A percentile compares a stretch with the other conserved stretches of the same genome.
These are phyloP conservation scores for Rhinocladiella mackenziei DNA, from an alignment of 2,329 filamentous ascomycete species.

Conservation along the genomic window DNA sequence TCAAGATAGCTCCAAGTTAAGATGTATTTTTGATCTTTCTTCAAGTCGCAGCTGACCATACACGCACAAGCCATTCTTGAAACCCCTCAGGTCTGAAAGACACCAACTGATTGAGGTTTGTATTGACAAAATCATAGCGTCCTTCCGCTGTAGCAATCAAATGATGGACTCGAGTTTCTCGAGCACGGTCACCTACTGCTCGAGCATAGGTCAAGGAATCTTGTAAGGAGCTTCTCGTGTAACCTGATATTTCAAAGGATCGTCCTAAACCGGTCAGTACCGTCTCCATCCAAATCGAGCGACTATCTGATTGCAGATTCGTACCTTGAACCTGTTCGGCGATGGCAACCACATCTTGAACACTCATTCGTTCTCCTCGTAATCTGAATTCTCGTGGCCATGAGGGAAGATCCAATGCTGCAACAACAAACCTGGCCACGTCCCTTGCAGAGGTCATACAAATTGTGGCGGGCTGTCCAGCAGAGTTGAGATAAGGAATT, in stretches of 20 bases:
- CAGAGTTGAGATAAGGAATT: constrained; percentile 54
- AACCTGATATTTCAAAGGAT: constrained; percentile 30
- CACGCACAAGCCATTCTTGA: constrained; percentile 51
- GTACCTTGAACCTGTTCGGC: constrained; percentile 48
- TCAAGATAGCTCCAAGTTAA: too few species aligned
- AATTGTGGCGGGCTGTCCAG: constrained; percentile 52
- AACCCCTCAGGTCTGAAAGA: constrained; percentile 50
- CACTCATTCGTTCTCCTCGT: constrained; percentile 61
- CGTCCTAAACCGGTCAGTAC: constrained; percentile 20
- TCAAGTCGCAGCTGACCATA: constrained; percentile 38
- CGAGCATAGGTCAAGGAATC: constrained; percentile 30
- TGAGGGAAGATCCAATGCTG: constrained; percentile 58
- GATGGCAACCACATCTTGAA: constrained; percentile 57
- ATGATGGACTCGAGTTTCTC: constrained; percentile 50
- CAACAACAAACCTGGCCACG: constrained; percentile 64
- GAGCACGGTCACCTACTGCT: constrained; percentile 35
- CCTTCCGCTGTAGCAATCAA: constrained; percentile 66
- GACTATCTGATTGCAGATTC: constrained; percentile 9
- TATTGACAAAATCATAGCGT: constrained; percentile 59
- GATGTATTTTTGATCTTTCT: too few species aligned
- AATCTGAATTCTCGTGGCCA: constrained; percentile 70
- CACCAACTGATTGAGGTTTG: constrained; percentile 57
- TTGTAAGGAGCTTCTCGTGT: constrained; percentile 30
- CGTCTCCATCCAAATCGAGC: constrained; percentile 8
- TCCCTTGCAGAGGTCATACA: constrained; percentile 68